Base-by-base conservation (phyloP, 345 rosid species). In the Eucalyptus sideroxylon region DNA sequence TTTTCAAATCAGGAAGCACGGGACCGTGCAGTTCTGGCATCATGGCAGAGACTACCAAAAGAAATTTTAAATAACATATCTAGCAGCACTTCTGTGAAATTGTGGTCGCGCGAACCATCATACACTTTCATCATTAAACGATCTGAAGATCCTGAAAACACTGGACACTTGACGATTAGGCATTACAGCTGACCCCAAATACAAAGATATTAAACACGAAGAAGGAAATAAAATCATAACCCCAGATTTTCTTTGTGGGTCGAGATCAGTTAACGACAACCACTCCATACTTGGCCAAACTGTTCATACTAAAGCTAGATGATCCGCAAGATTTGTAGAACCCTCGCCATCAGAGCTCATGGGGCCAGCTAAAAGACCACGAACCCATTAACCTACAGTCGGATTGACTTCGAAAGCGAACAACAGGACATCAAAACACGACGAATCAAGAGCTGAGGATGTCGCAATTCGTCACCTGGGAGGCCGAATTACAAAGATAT, bases 391-490 rank as follows among this genome's bases (percentile, higher is more conserved):
- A 77, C 47, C 83, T 42, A 21, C 85, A 21, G 42, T 21, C 47
- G 27, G 85, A 77, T 77, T 77, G 85, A 77, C 24, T 44, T 42
- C 2, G 45, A 50, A 37, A 55, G 21, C 87, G 10, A 55, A 24
- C 88, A 27, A 40, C 45, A 14, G 27, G 23, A 24, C 60, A 42
- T 51, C 69, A 30, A 44, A n/a, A 30, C 42, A 13, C 21, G 47
- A 60, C n/a, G 88, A 55, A 34, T 53, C 31, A 47, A 55, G 49
- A 34, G 50, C 31, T 40, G 16, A 67, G 59, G 89, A 60, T 17
- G 12, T 23, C 55, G 40, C 77, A 67, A 40, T 90, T 88, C 34
- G 27, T 87, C 87, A 97, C 99, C 99, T 96, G 92, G 99, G 98
- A 53, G 59, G 11, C 59, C 59, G 26, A 53, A 53, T 21, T 40